These are phyloP conservation scores for Carnegiea gigantea DNA, from an alignment of 179 eudicot genomes.

Conservation along the genomic window DNA sequence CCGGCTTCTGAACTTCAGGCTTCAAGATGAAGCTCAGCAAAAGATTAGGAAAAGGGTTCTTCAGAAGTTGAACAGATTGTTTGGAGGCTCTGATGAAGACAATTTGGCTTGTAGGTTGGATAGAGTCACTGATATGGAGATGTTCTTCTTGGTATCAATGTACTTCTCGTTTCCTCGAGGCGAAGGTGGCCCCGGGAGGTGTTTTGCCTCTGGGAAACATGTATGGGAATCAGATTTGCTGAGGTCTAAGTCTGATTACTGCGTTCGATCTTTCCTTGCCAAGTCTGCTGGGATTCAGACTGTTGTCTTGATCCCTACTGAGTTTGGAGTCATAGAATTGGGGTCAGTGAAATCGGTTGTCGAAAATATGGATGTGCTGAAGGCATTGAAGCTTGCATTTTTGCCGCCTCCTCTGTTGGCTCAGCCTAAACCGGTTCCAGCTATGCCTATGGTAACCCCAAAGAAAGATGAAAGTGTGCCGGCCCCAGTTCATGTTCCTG, in stretches of 20 bases:
- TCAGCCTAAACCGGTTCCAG: conserved; percentile 28
- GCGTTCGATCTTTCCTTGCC: conserved; percentile 66
- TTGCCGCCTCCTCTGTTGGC: conserved; percentile 29
- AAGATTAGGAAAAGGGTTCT: conserved; percentile 79
- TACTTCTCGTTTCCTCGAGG: conserved; percentile 75
- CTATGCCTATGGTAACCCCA: conserved; percentile 22
- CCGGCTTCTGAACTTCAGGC: conserved; percentile 41
- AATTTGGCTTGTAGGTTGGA: conserved; percentile 80
- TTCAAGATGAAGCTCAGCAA: conserved; percentile 78
- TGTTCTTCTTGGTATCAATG: conserved; percentile 92
- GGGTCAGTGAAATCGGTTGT: conserved; percentile 67
- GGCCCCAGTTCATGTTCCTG: not conserved
- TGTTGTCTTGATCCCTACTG: conserved; percentile 75
- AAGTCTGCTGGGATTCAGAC: conserved; percentile 81
- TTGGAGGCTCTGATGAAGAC: conserved; percentile 83
- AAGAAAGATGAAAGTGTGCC: conserved; percentile 32
- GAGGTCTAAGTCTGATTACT: conserved; percentile 54
- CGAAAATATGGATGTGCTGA: conserved; percentile 56
- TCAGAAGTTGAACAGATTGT: conserved; percentile 68
- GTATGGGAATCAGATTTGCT: conserved; percentile 62
- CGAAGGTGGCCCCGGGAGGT: conserved; percentile 79
- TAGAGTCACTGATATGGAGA: conserved; percentile 87
- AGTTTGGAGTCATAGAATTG: conserved; percentile 79
- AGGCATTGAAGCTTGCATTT: conserved; percentile 52
- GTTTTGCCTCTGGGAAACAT: conserved; percentile 62